These are phyloP conservation scores for Fusarium papillatum DNA, from an alignment of 2,329 filamentous ascomycete species.

Conservation along the genomic window DNA sequence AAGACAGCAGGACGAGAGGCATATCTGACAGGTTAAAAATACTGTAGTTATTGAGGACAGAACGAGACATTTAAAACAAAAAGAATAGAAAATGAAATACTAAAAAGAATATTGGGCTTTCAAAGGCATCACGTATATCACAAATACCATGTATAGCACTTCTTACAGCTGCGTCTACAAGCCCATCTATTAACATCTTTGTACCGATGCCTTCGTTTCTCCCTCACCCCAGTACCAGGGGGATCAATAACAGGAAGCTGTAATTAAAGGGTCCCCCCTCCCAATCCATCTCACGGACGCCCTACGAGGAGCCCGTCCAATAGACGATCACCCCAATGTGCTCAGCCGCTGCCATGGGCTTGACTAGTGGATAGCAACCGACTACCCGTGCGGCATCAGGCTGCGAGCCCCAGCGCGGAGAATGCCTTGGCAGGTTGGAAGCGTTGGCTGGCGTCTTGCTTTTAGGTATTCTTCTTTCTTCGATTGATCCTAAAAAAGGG, in stretches of 20 bases:
- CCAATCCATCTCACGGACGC: slow-evolving; percentile 17
- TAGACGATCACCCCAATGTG: slow-evolving; percentile 1
- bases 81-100: background rate
- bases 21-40: background rate
- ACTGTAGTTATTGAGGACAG: rapidly evolving
- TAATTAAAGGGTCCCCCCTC: slow-evolving; percentile 37
- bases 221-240: background rate
- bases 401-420: slow-evolving; percentile 11
- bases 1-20: background rate
- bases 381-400: slow-evolving; percentile 24
- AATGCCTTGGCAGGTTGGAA: slow-evolving; percentile 16
- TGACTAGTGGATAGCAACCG: slow-evolving; percentile 24
- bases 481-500: background rate
- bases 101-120: rapidly evolving
- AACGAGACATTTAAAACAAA: background rate
- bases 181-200: background rate
- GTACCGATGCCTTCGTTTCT: background rate
- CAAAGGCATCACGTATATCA: background rate
- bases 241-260: slow-evolving; percentile 28
- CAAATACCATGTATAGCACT: background rate
- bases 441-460: slow-evolving; percentile 12
- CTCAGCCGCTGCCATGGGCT: slow-evolving; percentile 21
- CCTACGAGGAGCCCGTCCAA: slow-evolving; percentile 33
- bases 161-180: background rate
- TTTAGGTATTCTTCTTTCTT: background rate